Conservation (phyloP, 225 moss, liverwort and hornwort species). For the Sphagnum contortum region DNA sequence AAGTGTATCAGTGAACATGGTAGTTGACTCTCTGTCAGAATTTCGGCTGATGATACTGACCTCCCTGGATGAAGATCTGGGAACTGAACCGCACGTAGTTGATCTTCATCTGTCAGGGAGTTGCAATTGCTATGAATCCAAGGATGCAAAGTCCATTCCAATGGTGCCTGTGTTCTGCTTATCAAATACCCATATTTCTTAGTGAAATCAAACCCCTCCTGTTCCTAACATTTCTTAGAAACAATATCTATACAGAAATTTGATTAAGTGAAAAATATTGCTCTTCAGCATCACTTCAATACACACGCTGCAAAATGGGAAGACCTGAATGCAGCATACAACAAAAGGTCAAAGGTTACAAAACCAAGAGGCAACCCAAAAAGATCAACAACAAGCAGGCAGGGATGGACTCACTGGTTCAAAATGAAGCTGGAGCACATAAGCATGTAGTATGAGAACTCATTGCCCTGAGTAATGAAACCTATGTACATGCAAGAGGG, state of each 20-base stretch:
- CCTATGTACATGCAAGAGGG: conserved; percentile 31
- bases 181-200: conserved; percentile 5
- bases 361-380: neutral
- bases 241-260: too few species aligned
- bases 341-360: neutral
- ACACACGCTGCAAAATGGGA: too few species aligned
- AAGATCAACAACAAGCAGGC: neutral
- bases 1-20: too few species aligned
- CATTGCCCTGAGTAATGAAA: conserved; percentile 72
- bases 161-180: conserved; percentile 47
- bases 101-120: conserved; percentile 51
- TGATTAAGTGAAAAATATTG: too few species aligned
- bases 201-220: too few species aligned
- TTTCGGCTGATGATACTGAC: conserved; percentile 15
- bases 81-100: conserved; percentile 54
- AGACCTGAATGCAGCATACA: too few species aligned
- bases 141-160: conserved; percentile 62
- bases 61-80: conserved; percentile 85
- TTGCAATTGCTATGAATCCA: conserved; percentile 89
- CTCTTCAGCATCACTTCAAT: too few species aligned
- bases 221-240: too few species aligned
- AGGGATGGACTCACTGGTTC: conserved; percentile 43
- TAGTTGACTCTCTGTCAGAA: too few species aligned
- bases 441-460: conserved; percentile 86
- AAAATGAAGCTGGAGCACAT: conserved; percentile 82